Conservation (phyloP, 2,329 filamentous ascomycete genomes). For the Akanthomyces muscarius region DNA sequence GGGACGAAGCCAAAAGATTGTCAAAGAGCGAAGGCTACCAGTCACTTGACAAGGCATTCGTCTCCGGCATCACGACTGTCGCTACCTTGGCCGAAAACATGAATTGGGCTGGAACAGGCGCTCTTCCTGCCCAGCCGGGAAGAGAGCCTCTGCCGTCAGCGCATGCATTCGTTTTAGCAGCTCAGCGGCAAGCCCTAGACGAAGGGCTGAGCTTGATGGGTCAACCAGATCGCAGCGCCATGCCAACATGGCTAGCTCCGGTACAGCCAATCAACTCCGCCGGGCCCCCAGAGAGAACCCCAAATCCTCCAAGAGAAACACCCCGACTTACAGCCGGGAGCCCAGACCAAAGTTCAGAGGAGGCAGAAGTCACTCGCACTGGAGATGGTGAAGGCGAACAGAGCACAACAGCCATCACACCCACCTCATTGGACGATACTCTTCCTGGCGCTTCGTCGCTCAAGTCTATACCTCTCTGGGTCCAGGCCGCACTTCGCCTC, state of each 20-base stretch:
- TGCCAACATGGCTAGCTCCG: conserved; percentile 12
- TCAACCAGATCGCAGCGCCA: conserved; percentile 3
- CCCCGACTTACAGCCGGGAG: background rate
- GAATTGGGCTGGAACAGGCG: conserved; percentile 2
- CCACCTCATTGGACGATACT: background rate
- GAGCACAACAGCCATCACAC: background rate
- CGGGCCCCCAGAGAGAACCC: background rate
- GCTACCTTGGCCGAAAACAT: conserved; percentile 5
- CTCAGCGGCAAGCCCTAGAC: conserved; percentile 11
- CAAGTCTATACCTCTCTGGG: conserved; percentile 14
- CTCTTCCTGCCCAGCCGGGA: conserved; percentile 3
- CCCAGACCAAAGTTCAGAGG: background rate
- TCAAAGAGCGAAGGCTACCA: conserved; percentile 4
- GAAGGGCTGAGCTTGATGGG: conserved; percentile 9
- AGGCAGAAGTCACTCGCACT: background rate
- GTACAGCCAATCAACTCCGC: background rate
- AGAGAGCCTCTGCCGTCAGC: background rate
- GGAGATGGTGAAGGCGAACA: background rate
- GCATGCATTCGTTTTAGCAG: background rate
- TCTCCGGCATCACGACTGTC: conserved; percentile 3
- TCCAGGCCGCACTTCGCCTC: conserved; percentile 4
- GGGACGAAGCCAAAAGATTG: conserved; percentile 5
- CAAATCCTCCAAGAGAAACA: background rate
- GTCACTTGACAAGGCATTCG: background rate
- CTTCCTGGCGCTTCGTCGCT: conserved; percentile 6